Conservation (phyloP, 768 basidiomycete species). For the Lyophyllum semitale region DNA sequence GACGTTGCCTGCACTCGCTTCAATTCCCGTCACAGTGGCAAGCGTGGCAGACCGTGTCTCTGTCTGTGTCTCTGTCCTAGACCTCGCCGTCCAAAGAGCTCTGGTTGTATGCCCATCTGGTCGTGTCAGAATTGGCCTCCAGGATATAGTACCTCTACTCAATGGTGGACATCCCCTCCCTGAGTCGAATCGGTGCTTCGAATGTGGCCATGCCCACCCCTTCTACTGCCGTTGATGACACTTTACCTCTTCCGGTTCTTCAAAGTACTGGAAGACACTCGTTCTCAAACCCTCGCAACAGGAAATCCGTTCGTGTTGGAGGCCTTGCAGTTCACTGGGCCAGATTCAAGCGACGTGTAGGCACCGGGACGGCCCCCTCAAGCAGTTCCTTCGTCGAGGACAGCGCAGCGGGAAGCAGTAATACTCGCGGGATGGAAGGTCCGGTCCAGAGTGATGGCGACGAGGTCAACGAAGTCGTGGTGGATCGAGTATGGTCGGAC, state of each 20-base stretch:
- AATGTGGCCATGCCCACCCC: conserved; percentile 22
- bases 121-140: conserved; percentile 7
- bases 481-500: conserved; percentile 70
- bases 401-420: conserved; percentile 43
- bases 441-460: conserved; percentile 29
- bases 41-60: background rate
- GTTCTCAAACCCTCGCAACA: conserved; percentile 24
- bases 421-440: conserved; percentile 21
- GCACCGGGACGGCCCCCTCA: conserved; percentile 57
- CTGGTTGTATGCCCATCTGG: conserved; percentile 19
- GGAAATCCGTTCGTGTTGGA: conserved; percentile 38
- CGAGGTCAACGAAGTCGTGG: conserved; percentile 71
- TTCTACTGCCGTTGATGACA: conserved; percentile 26
- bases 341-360: conserved; percentile 53
- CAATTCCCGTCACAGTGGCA: background rate
- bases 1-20: background rate
- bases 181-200: conserved; percentile 10
- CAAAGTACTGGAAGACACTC: conserved; percentile 27
- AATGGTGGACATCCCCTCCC: conserved; percentile 18
- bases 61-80: background rate
- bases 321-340: conserved; percentile 47
- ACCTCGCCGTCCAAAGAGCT: background rate
- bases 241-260: conserved; percentile 45
- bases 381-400: conserved; percentile 54
- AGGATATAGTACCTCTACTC: conserved; percentile 12